These are phyloP conservation scores for Tolypocladium inflatum DNA, from an alignment of 2,329 filamentous ascomycete genomes.

Conservation along the genomic window DNA sequence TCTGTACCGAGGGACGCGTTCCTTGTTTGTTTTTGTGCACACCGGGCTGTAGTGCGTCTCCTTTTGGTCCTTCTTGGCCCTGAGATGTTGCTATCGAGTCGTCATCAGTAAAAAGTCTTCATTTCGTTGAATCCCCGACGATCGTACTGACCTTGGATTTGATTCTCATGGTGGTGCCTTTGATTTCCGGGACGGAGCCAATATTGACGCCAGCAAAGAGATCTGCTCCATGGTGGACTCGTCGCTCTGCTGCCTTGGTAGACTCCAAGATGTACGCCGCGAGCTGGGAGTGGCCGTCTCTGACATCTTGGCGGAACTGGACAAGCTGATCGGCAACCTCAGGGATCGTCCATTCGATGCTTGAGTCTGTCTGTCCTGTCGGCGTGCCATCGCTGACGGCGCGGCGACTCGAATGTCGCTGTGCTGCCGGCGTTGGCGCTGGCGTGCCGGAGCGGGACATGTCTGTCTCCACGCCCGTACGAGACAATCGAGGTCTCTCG, in stretches of 20 bases:
- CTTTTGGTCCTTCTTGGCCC: conserved; percentile 33
- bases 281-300: conserved; percentile 34
- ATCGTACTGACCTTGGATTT: conserved; percentile 36
- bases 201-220: conserved; percentile 36
- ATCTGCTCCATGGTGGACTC: conserved; percentile 32
- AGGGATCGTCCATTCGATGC: conserved; percentile 30
- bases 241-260: conserved; percentile 29
- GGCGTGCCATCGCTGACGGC: conserved; percentile 8
- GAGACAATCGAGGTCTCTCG: background rate
- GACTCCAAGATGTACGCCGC: conserved; percentile 35
- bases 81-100: conserved; percentile 30
- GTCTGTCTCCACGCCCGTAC: background rate
- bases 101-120: conserved; percentile 6
- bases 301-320: conserved; percentile 31
- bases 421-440: conserved; percentile 8
- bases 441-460: conserved; percentile 11
- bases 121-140: too few relatives aligned
- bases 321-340: conserved; percentile 32
- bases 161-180: conserved; percentile 33
- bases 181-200: conserved; percentile 23
- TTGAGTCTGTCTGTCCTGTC: conserved; percentile 12
- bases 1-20: conserved; percentile 46
- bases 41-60: conserved; percentile 30
- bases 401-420: background rate
- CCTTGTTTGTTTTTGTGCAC: conserved; percentile 39